phyloP scores from a whole-genome alignment of 2,329 filamentous ascomycete species.

The Neonectria coccinea region DNA sequence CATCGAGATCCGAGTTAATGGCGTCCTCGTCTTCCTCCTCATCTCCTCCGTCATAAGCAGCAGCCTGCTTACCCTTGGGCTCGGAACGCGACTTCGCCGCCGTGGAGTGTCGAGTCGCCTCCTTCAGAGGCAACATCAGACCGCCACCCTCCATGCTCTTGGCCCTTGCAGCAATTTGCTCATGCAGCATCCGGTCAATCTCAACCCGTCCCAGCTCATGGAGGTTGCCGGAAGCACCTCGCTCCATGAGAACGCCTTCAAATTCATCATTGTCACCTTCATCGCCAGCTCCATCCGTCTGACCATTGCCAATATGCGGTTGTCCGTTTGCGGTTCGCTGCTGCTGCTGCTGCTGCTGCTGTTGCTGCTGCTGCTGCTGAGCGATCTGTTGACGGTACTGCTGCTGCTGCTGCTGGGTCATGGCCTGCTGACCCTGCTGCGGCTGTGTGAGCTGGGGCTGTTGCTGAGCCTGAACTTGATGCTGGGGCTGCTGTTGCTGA shows the following conservation, averaged over 20 bases:
- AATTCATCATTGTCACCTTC: slow-evolving; percentile 69
- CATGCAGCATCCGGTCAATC: slow-evolving; percentile 77
- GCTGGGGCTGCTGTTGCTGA: slow-evolving; percentile 51
- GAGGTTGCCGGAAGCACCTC: slow-evolving; percentile 64
- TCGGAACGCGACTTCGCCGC: slow-evolving; percentile 34
- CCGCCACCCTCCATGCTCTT: slow-evolving; percentile 79
- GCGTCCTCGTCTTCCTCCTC: slow-evolving; percentile 87
- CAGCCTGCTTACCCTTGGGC: slow-evolving; percentile 51
- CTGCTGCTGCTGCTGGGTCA: slow-evolving; percentile 46
- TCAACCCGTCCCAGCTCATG: slow-evolving; percentile 69
- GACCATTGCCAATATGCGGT: slow-evolving; percentile 54
- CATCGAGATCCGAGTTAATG: slow-evolving; percentile 98
- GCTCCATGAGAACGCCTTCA: slow-evolving; percentile 69
- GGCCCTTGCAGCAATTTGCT: slow-evolving; percentile 73
- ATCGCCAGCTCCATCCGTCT: slow-evolving; percentile 81
- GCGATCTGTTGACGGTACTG: slow-evolving; percentile 49
- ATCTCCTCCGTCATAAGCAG: slow-evolving; percentile 72
- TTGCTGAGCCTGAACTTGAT: slow-evolving; percentile 41
- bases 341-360: slow-evolving; percentile 46
- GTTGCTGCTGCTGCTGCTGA: slow-evolving; percentile 46
- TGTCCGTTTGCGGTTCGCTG: slow-evolving; percentile 50
- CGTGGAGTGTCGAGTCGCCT: slow-evolving; percentile 57
- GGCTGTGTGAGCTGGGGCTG: slow-evolving; percentile 49
- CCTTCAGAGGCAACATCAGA: slow-evolving; percentile 77
- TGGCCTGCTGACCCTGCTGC: slow-evolving; percentile 46